A percentile compares a stretch with the other conserved stretches of the same genome.
These are phyloP conservation scores for Syncephalastrum monosporum DNA, from an alignment of 371 early-diverging fungal genomes.

Conservation along the genomic window DNA sequence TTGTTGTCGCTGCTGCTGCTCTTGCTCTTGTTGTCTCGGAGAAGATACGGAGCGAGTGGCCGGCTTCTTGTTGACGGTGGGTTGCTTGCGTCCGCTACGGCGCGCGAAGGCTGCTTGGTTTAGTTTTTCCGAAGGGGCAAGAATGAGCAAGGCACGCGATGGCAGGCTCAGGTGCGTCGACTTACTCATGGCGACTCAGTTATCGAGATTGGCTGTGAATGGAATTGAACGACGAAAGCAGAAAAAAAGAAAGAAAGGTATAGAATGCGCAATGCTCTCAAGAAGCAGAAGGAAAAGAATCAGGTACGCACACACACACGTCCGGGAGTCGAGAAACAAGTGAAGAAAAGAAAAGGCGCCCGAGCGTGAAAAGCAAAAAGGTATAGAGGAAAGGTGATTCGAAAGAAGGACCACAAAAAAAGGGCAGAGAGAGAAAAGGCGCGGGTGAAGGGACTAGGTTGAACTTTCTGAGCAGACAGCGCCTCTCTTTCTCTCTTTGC, in stretches of 20 bases:
- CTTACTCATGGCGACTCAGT: constrained; percentile 15
- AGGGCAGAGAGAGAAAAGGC: constrained; percentile 4
- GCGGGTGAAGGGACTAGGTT: neutral
- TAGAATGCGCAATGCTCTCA: too few species aligned
- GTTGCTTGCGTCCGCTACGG: constrained; percentile 21
- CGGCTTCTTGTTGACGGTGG: constrained; percentile 13
- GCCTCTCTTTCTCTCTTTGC: constrained; percentile 1
- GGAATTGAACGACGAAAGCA: too few species aligned
- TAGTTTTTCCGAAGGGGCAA: too few species aligned
- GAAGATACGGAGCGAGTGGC: constrained; percentile 12
- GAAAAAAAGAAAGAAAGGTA: too few species aligned
- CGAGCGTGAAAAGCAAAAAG: too few species aligned
- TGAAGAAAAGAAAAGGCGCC: too few species aligned
- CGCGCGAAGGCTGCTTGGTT: constrained; percentile 15
- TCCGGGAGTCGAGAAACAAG: too few species aligned
- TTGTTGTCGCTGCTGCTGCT: constrained; percentile 8
- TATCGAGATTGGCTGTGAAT: neutral
- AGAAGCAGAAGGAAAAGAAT: too few species aligned
- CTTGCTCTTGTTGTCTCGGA: constrained; percentile 5
- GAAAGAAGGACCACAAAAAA: neutral
- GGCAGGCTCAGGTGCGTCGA: neutral
- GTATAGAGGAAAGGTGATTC: neutral
- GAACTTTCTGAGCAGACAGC: constrained; percentile 2
- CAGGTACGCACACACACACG: too few species aligned
- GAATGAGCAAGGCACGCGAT: too few species aligned